Conservation (phyloP, 2,329 filamentous ascomycete species). For the Exophiala viscosa region DNA sequence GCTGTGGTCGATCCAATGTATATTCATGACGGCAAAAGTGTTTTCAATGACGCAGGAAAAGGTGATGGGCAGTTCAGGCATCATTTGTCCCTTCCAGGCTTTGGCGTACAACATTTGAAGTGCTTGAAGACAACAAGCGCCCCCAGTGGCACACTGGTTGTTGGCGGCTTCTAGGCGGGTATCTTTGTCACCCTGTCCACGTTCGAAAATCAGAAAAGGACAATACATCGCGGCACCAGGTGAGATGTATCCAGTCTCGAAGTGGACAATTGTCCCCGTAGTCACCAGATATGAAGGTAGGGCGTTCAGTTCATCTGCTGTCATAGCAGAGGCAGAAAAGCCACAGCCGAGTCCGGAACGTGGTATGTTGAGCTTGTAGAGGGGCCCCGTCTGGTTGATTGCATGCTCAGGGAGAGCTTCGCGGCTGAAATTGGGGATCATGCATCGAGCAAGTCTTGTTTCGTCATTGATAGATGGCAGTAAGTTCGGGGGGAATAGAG, state of each 20-base stretch:
- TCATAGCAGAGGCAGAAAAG: slow-evolving; percentile 22
- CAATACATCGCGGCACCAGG: slow-evolving; percentile 24
- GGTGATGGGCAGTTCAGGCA: slow-evolving; percentile 19
- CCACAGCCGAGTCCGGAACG: slow-evolving; percentile 26
- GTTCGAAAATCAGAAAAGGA: slow-evolving; percentile 26
- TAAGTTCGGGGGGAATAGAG: slow-evolving; percentile 27
- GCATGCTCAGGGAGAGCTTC: slow-evolving; percentile 26
- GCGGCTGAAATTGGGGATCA: slow-evolving; percentile 24
- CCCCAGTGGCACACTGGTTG: slow-evolving; percentile 28
- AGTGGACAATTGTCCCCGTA: slow-evolving; percentile 26
- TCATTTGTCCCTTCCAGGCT: slow-evolving; percentile 18
- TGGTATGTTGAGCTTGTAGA: slow-evolving; percentile 24
- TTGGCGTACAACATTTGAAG: slow-evolving; percentile 25
- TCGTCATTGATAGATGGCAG: slow-evolving; percentile 23
- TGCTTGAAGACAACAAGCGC: slow-evolving; percentile 26
- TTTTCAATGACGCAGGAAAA: slow-evolving; percentile 29
- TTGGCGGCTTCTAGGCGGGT: slow-evolving; percentile 23
- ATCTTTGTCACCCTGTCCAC: slow-evolving; percentile 20
- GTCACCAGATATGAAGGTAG: slow-evolving; percentile 24
- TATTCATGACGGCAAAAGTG: slow-evolving; percentile 25
- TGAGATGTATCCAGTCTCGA: slow-evolving; percentile 25
- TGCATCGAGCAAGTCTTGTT: slow-evolving; percentile 21
- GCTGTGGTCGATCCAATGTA: slow-evolving; percentile 28
- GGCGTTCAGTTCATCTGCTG: slow-evolving; percentile 14
- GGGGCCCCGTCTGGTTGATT: slow-evolving; percentile 14